Base-by-base conservation (phyloP, 441 rosid species). In the Viola pubescens region DNA sequence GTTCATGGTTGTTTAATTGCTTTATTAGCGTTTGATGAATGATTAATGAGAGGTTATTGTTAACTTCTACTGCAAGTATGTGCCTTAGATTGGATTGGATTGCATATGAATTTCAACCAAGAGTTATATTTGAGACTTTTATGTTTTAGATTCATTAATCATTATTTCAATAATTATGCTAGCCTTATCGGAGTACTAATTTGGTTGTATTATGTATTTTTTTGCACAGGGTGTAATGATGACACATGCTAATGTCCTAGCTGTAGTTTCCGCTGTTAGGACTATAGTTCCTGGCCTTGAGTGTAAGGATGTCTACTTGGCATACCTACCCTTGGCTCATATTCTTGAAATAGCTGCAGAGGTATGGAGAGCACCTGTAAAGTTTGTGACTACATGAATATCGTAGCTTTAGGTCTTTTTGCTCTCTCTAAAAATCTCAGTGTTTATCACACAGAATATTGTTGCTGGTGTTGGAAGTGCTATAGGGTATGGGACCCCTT, bases 341-440 rank as follows among this genome's bases (percentile, higher is more conserved):
- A 82, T 94, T 61, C 98, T 94, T 71, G 99, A 94, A 82, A 52
- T 94, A 79, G 98, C 83, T 8, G 98, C 97, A 71, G 98, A 91
- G 96, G 98, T 94, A 66, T 57, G 57, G 47, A 64, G 12, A 64
- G 12, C 56, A 37, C 4, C 37, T 54, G 11, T 56, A 9, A 43
- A 5, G 26, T 10, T 50, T 40, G 12, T 9, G 10, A 26, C 12
- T 9, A 5, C n/a, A 46, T 46, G 49, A 4, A 46, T 46, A 7
- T 9, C 4, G 10, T 46, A 8, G 4, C n/a, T 9, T 46, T 10
- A 46, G n/a, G 49, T 12, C 4, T 46, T 10, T 46, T 46, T 46
- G 49, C 4, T 8, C 11, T 46, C n/a, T 46, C 10, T 43, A 43
- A 43, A 26, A 26, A 26, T 39, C 59, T 52, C 54, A 7, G 43